A percentile compares a stretch with the other conserved stretches of the same genome.
Evolutionary conservation across 768 basidiomycete genomes (phyloP).

Genomic region (Mycena floridula): DNA sequence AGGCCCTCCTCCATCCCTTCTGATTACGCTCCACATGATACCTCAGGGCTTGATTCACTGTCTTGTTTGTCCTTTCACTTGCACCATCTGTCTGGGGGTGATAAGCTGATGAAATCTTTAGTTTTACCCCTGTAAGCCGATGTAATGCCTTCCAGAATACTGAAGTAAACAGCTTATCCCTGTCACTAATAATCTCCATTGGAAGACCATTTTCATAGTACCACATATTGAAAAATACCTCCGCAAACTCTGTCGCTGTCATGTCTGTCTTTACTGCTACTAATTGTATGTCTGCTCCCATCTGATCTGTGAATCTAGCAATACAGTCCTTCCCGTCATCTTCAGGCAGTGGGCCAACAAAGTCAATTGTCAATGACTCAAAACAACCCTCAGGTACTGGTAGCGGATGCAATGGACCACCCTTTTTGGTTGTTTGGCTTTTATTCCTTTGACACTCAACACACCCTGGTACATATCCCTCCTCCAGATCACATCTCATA

Average conservation of each 20-base stretch:
- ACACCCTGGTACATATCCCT: conserved; percentile 15
- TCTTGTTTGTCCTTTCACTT: conserved; percentile 27
- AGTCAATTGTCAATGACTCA: conserved; percentile 11
- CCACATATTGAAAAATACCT: conserved; percentile 9
- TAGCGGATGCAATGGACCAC: conserved; percentile 10
- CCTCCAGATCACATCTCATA: conserved; percentile 16
- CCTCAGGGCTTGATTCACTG: conserved; percentile 20
- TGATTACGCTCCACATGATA: conserved; percentile 25
- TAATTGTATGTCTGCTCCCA: conserved; percentile 6
- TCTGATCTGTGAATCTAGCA: conserved; percentile 8
- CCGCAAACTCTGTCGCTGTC: conserved; percentile 3
- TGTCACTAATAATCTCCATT: conserved; percentile 18
- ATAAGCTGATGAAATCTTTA: conserved; percentile 25
- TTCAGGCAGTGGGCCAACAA: too few species aligned
- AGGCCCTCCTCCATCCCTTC: conserved; percentile 19
- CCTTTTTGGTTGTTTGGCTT: conserved; percentile 21
- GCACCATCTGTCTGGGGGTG: conserved; percentile 32
- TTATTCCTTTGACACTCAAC: too few species aligned
- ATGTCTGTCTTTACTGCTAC: background rate
- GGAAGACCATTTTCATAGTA: conserved; percentile 19
- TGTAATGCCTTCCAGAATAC: conserved; percentile 20
- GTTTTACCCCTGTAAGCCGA: conserved; percentile 12
- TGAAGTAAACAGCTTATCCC: conserved; percentile 21
- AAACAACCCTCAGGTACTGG: conserved; percentile 8
- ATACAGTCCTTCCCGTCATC: conserved; percentile 11